Evolutionary conservation across 306 rosid genomes (phyloP).

Genomic region (Vigna nakashimae): DNA sequence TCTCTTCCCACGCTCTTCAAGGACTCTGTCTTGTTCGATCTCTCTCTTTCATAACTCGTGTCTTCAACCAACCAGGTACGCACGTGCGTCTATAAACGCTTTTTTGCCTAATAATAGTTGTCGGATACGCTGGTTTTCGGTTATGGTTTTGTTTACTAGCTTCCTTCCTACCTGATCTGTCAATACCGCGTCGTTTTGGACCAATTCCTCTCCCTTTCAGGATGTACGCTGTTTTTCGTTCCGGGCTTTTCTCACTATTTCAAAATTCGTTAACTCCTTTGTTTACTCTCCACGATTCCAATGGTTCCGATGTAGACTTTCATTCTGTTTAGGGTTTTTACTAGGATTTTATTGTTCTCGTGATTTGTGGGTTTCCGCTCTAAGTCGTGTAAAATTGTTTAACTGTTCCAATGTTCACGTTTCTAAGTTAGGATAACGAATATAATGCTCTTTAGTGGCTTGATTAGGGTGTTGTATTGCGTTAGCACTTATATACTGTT

Average conservation of each 20-base stretch:
- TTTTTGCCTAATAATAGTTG: conserved; percentile 8
- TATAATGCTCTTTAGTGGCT: not conserved
- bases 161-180: conserved; percentile 53
- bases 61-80: conserved; percentile 53
- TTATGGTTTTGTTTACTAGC: conserved; percentile 32
- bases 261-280: not conserved
- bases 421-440: conserved; percentile 16
- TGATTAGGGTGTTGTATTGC: conserved; percentile 30
- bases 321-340: conserved; percentile 31
- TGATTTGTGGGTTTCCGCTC: conserved; percentile 3
- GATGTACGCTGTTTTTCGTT: conserved; percentile 5
- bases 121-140: conserved; percentile 29
- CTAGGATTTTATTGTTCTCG: conserved; percentile 28
- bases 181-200: conserved; percentile 28
- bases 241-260: conserved; percentile 3
- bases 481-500: conserved; percentile 17
- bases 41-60: conserved; percentile 44
- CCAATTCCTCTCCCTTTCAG: conserved; percentile 3
- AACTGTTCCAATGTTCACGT: not conserved
- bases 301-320: conserved; percentile 7
- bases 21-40: conserved; percentile 41
- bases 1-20: conserved; percentile 28
- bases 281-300: not conserved
- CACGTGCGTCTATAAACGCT: conserved; percentile 17
- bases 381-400: conserved; percentile 23